A percentile compares a stretch with the other conserved stretches of the same genome.
These are phyloP conservation scores for Taphrina confusa DNA, from an alignment of 1,139 yeast genomes.

Conservation along the genomic window DNA sequence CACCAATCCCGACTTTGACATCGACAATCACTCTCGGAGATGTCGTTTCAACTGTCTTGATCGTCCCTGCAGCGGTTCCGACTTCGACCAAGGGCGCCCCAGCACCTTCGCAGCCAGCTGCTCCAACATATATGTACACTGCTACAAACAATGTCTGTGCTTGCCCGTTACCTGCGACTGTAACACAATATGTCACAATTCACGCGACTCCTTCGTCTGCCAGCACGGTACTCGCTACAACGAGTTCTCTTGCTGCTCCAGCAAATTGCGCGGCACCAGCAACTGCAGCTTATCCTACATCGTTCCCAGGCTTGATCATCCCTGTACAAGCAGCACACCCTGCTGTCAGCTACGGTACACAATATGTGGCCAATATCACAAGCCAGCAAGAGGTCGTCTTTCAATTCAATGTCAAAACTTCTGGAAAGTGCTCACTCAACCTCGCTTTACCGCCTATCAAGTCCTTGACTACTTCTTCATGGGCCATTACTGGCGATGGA, in stretches of 20 bases:
- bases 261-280: constrained; percentile 17
- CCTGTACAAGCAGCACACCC: constrained; percentile 7
- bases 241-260: background rate
- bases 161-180: constrained; percentile 10
- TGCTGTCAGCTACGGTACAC: background rate
- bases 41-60: background rate
- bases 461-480: constrained; percentile 6
- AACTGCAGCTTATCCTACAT: constrained; percentile 5
- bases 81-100: background rate
- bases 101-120: background rate
- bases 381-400: constrained; percentile 10
- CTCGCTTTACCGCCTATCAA: constrained; percentile 8
- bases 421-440: constrained; percentile 13
- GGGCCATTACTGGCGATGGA: constrained; percentile 9
- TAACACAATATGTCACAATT: constrained; percentile 13
- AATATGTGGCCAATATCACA: background rate
- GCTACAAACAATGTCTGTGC: background rate
- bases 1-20: constrained; percentile 8
- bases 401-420: constrained; percentile 1
- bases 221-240: background rate
- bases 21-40: background rate
- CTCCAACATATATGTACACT: constrained; percentile 3
- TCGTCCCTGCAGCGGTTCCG: constrained; percentile 11
- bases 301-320: constrained; percentile 13
- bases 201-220: background rate